Base-by-base conservation (phyloP, 352 stramenopile species). In the Pythium monospermum region DNA sequence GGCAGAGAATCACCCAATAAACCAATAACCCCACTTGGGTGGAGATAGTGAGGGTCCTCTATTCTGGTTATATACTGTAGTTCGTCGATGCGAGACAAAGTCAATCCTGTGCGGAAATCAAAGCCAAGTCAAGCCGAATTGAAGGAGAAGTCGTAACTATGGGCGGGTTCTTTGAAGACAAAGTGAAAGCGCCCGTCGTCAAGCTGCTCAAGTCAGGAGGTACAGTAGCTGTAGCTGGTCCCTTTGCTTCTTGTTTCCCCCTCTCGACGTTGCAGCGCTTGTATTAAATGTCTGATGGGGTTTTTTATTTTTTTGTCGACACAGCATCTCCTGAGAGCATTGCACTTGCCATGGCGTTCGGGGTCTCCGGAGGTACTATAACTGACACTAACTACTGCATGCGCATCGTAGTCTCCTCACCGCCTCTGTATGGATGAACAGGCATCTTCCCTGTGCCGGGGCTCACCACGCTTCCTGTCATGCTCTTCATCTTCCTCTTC, bases 391-490 rank as follows among this genome's bases (percentile, higher is more conserved):
- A n/a, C n/a, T n/a, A n/a, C n/a, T n/a, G n/a, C n/a, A 41, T 2
- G 44, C 11, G 19, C 3, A 19, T 40, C n/a, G 2, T 23, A 10
- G 42, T 42, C 22, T 10, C 7, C 12, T 7, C 42, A n/a, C 5
- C 32, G 30, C n/a, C n/a, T n/a, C n/a, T n/a, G n/a, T n/a, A 28
- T 52, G 16, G 23, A 28, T 52, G 19, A 22, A 5, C 26, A 83
- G 73, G 81, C 22, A 76, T 92, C 26, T 90, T 92, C 53, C 81
- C 81, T n/a, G 74, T 92, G 40, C 78, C 78, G 28, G 81, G 81
- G 18, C 54, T 89, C 13, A 90, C 78, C 21, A 87, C 72, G 8
- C 53, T 92, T 26, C 81, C 79, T 8, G 73, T 88, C 25, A 87
- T 89, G 75, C 56, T 74, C 15, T 76, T 73, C 42, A 86, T 90